These are phyloP conservation scores for Tausonia pullulans DNA, from an alignment of 1,284 basidiomycete genomes.

Conservation along the genomic window DNA sequence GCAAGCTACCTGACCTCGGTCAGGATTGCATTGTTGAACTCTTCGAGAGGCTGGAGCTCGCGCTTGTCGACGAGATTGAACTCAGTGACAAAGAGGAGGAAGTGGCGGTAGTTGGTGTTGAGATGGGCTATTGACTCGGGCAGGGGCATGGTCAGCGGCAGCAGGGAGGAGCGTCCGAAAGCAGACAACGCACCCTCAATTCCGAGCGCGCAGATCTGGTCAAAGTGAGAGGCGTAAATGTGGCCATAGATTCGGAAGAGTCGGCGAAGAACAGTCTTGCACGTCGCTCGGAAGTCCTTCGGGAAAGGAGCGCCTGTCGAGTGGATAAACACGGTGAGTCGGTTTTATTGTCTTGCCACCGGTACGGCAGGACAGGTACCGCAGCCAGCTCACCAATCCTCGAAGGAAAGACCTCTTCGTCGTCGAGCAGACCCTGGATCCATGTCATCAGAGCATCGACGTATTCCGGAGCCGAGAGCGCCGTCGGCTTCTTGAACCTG, in stretches of 20 bases:
- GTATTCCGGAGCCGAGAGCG: constrained; percentile 88
- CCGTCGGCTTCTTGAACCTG: constrained; percentile 84
- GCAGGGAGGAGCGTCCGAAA: no score
- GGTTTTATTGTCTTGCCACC: background rate
- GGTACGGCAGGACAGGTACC: background rate
- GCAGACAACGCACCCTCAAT: constrained; percentile 66
- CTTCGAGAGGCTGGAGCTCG: constrained; percentile 88
- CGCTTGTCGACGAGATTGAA: constrained; percentile 96
- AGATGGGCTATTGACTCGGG: constrained; percentile 56
- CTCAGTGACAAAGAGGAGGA: constrained; percentile 93
- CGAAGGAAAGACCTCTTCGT: constrained; percentile 87
- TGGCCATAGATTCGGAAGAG: constrained; percentile 97
- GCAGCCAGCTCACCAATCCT: constrained; percentile 58
- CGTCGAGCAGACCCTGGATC: constrained; percentile 87
- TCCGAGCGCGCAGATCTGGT: constrained; percentile 93
- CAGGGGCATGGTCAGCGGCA: background rate
- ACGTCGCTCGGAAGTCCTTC: constrained; percentile 76
- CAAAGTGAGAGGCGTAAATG: constrained; percentile 98
- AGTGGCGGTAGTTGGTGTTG: constrained; percentile 97
- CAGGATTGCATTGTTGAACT: constrained; percentile 91
- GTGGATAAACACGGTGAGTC: background rate
- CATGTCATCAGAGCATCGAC: constrained; percentile 99
- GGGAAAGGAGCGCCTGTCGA: constrained; percentile 77
- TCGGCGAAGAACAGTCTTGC: constrained; percentile 82
- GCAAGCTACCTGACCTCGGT: constrained; percentile 52